phyloP scores from a whole-genome alignment of 768 basidiomycete species.

The Lentinula boryana region DNA sequence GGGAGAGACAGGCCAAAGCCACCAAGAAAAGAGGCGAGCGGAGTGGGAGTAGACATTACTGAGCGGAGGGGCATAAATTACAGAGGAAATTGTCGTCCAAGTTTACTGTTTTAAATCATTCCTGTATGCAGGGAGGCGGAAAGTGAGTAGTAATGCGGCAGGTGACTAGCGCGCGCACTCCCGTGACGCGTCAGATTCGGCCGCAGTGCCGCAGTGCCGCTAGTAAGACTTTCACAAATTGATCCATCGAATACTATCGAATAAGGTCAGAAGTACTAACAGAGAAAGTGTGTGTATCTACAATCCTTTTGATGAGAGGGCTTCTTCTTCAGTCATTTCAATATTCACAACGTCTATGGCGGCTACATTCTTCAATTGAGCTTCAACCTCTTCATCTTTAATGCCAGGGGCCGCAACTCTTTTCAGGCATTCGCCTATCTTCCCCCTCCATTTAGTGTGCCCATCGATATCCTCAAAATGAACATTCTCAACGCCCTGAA shows the following conservation, averaged over 20 bases:
- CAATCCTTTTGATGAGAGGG: background rate
- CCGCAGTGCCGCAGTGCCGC: too few relatives aligned
- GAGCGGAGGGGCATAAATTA: too few relatives aligned
- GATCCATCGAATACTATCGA: too few relatives aligned
- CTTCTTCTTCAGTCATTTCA: conserved; percentile 14
- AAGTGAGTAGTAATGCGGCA: background rate
- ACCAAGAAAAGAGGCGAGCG: conserved; percentile 49
- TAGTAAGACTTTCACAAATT: too few relatives aligned
- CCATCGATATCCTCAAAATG: conserved; percentile 41
- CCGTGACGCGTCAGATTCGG: background rate
- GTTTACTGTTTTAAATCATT: background rate
- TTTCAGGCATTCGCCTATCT: conserved; percentile 41
- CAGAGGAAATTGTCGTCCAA: background rate
- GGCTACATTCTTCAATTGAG: conserved; percentile 25
- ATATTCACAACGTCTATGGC: conserved; percentile 12
- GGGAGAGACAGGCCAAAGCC: conserved; percentile 48
- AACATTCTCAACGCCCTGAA: conserved; percentile 49
- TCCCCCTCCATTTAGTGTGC: conserved; percentile 42
- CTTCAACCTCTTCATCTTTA: conserved; percentile 26
- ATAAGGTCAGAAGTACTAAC: too few relatives aligned
- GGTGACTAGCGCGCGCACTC: background rate
- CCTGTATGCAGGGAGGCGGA: background rate
- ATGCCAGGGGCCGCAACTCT: conserved; percentile 34
- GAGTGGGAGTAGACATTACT: conserved; percentile 34
- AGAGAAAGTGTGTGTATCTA: background rate